These are phyloP conservation scores for Jamesozyma piceae DNA, from an alignment of 805 yeast genomes.

Conservation along the genomic window DNA sequence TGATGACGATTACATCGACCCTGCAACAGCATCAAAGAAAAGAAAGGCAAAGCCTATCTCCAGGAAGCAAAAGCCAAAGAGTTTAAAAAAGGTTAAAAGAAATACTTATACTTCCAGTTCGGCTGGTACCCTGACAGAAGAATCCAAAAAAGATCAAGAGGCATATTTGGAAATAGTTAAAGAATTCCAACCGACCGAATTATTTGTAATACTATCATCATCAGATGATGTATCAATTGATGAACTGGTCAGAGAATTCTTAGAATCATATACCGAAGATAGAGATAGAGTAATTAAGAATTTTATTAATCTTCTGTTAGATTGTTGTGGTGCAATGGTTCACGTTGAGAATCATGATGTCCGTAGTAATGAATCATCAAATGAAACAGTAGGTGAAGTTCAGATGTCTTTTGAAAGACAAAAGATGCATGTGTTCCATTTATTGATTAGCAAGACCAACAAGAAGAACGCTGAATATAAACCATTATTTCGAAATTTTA, in stretches of 20 bases:
- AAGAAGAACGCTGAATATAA: constrained; percentile 35
- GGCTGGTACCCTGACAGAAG: neutral
- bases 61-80: neutral
- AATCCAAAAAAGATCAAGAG: constrained; percentile 18
- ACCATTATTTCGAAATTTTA: constrained; percentile 43
- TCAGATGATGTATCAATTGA: constrained; percentile 40
- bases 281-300: constrained; percentile 45
- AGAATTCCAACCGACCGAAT: constrained; percentile 38
- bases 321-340: constrained; percentile 63
- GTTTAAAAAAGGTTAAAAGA: constrained; percentile 1
- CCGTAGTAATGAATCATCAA: constrained; percentile 55
- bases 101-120: constrained; percentile 2
- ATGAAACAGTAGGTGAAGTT: constrained; percentile 64
- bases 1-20: constrained; percentile 23
- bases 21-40: constrained; percentile 5
- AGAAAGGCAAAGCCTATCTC: constrained; percentile 5
- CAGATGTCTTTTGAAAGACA: constrained; percentile 54
- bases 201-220: constrained; percentile 44
- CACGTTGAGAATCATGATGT: constrained; percentile 71
- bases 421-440: constrained; percentile 59
- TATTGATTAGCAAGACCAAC: constrained; percentile 41
- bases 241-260: constrained; percentile 49
- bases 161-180: constrained; percentile 32
- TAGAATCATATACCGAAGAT: constrained; percentile 40
- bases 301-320: constrained; percentile 57